These are phyloP conservation scores for Colletotrichum lini DNA, from an alignment of 2,329 filamentous ascomycete species.

Conservation along the genomic window DNA sequence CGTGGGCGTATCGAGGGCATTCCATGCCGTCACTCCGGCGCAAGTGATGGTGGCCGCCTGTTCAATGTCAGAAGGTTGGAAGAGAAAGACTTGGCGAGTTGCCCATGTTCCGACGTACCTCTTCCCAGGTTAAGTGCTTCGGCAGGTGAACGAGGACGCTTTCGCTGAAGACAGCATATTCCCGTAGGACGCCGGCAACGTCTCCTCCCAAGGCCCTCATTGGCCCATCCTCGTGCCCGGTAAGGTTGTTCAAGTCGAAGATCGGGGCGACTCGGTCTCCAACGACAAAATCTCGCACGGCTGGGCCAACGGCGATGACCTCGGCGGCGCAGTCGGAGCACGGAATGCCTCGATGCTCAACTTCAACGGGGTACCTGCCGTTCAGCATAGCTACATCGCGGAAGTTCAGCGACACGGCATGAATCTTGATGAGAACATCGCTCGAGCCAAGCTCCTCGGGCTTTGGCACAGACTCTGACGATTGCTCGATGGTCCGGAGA, in stretches of 20 bases:
- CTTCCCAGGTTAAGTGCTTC: slow-evolving; percentile 45
- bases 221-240: slow-evolving; percentile 21
- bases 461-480: neutral
- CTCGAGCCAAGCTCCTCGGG: slow-evolving; percentile 20
- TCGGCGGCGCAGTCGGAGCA: slow-evolving; percentile 45
- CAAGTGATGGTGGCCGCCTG: slow-evolving; percentile 44
- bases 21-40: slow-evolving; percentile 46
- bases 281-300: slow-evolving; percentile 43
- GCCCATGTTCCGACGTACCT: slow-evolving; percentile 39
- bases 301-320: slow-evolving; percentile 45
- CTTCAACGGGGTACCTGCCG: slow-evolving; percentile 44
- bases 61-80: neutral
- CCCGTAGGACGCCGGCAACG: slow-evolving; percentile 44
- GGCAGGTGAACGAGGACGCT: slow-evolving; percentile 44
- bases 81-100: neutral
- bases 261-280: slow-evolving; percentile 45
- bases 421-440: slow-evolving; percentile 44
- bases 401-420: slow-evolving; percentile 44
- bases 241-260: slow-evolving; percentile 39
- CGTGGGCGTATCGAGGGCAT: slow-evolving; percentile 34
- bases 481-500: neutral
- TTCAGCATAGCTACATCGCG: slow-evolving; percentile 48
- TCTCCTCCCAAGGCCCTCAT: slow-evolving; percentile 40
- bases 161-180: slow-evolving; percentile 45
- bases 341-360: slow-evolving; percentile 41